Conservation (phyloP, 2,329 filamentous ascomycete species). For the Fusarium duplospermum region DNA sequence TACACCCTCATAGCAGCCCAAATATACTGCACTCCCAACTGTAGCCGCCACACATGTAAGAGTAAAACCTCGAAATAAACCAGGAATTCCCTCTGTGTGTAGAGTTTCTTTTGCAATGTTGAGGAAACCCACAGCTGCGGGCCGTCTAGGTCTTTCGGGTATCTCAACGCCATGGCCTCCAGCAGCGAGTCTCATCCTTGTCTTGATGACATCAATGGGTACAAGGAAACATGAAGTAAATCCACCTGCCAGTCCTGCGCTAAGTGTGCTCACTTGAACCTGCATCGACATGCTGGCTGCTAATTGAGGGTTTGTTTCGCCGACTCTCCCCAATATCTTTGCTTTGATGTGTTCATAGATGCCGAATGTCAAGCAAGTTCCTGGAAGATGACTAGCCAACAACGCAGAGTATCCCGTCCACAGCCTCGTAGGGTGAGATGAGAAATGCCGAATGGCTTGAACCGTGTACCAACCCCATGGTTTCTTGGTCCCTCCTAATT, state of each 20-base stretch:
- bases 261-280: conserved; percentile 20
- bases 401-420: conserved; percentile 31
- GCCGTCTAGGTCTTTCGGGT: conserved; percentile 6
- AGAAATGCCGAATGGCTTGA: conserved; percentile 15
- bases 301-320: neutral
- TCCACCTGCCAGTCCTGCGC: conserved; percentile 24
- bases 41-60: conserved; percentile 29
- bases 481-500: neutral
- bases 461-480: conserved; percentile 11
- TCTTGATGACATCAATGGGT: conserved; percentile 24
- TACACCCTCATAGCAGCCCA: conserved; percentile 30
- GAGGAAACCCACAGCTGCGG: neutral
- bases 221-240: conserved; percentile 23
- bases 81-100: conserved; percentile 12
- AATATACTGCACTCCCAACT: conserved; percentile 18
- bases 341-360: conserved; percentile 29
- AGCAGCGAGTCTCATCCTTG: conserved; percentile 26
- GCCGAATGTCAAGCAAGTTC: conserved; percentile 25
- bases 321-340: neutral
- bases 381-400: conserved; percentile 27
- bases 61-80: conserved; percentile 22
- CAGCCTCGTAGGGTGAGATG: conserved; percentile 15
- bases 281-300: conserved; percentile 2
- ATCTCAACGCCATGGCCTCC: conserved; percentile 4
- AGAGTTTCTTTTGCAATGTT: conserved; percentile 23